Evolutionary conservation across 2,329 filamentous ascomycete species (phyloP), one percentile per base, ranked within the genome.

Genomic region (Scortechinia acanthostroma): DNA sequence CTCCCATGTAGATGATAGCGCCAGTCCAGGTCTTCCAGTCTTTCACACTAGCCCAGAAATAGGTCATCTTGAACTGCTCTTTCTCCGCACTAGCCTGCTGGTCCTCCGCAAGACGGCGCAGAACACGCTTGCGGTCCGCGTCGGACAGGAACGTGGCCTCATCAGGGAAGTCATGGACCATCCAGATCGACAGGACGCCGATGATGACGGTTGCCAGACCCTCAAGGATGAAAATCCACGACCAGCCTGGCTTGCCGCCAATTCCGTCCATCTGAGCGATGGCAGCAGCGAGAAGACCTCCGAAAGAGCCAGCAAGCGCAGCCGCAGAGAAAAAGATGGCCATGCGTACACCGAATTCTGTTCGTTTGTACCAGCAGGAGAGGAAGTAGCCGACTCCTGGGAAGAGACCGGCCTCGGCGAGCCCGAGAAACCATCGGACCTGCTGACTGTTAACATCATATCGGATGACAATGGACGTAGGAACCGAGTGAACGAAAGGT

Each of bases 21-120:
- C 78, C 84, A 1, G 75, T 68, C 63, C 81, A 93, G 17, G 85
- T 94, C 69, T 95, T 94, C 83, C 87, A 94, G 58, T 95, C 89
- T 47, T 75, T 83, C 16, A 91, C 53, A 4, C 80, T 81, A 13
- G 77, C 74, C 75, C 79, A 88, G 48, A 93, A 73, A 58, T 88
- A 90, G 3, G 68, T 65, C 68, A 79, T 80, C 52, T 83, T 79
- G 65, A 91, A 93, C 10, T 81, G 71, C 58, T 94, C 89, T 51
- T 86, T 79, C 50, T 81, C 73, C 1, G 85, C 85, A n/a, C 79
- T 85, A 6, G 77, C 72, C 60, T 94, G 89, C 52, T 87, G 71
- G 58, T 94, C 88, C 3, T 68, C 60, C 43, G 76, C 76, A 6
- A 95, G 70, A 2, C 89, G 78, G 3, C 79, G 73, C n/a, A 89